Conservation (phyloP, 768 basidiomycete species). For the Pulveroboletus ravenelii region DNA sequence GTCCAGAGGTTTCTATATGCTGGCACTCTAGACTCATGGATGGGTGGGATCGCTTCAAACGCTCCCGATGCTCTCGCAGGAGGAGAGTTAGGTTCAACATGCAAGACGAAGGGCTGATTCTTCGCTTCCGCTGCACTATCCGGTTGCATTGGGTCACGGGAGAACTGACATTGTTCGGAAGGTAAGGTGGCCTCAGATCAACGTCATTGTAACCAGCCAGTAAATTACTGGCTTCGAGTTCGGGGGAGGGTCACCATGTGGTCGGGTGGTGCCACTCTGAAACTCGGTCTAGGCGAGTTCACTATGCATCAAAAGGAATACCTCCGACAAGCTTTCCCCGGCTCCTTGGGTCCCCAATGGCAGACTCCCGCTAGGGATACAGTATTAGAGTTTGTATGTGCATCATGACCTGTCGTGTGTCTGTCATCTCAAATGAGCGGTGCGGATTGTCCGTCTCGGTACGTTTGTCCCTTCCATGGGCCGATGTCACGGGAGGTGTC, state of each 20-base stretch:
- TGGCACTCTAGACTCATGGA: not conserved
- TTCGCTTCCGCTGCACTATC: no score
- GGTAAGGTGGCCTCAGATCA: not conserved
- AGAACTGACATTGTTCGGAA: no score
- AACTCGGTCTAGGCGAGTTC: not conserved
- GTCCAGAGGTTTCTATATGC: conserved; percentile 7
- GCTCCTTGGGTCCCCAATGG: not conserved
- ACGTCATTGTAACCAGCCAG: not conserved
- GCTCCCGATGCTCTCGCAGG: not conserved
- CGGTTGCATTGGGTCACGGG: no score
- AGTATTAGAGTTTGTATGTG: not conserved
- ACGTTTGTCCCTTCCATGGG: not conserved
- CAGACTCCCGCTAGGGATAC: not conserved
- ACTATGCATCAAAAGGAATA: not conserved
- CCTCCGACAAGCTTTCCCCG: not conserved
- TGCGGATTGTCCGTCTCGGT: conserved; percentile 2
- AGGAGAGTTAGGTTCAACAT: not conserved
- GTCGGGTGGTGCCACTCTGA: not conserved
- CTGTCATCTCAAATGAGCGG: conserved; percentile 3
- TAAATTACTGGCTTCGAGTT: not conserved
- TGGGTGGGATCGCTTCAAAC: conserved; percentile 3
- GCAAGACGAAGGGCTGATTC: not conserved
- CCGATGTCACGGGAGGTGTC: not conserved
- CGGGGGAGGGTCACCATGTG: not conserved
- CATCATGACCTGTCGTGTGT: conserved; percentile 2